phyloP scores from a whole-genome alignment of 192 early-diverging fungal species.

The Coemansia sp. region DNA sequence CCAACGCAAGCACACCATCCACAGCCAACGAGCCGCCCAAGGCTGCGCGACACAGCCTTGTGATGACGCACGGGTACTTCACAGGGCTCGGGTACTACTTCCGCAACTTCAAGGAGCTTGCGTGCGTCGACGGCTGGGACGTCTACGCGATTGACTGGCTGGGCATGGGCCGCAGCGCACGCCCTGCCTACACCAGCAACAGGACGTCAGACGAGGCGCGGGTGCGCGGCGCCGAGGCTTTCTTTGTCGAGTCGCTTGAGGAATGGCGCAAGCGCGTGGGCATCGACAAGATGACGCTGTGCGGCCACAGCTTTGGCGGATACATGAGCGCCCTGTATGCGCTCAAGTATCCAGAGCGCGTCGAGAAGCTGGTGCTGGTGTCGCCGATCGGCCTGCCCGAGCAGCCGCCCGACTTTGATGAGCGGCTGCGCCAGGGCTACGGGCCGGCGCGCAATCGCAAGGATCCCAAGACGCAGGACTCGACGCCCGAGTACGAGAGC shows the following conservation, averaged over 20 bases:
- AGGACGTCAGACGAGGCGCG: slow-evolving; percentile 55
- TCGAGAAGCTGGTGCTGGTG: slow-evolving; percentile 85
- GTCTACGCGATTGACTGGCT: slow-evolving; percentile 81
- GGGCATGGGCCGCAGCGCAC: slow-evolving; percentile 89
- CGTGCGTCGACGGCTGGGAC: slow-evolving; percentile 43
- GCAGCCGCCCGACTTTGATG: slow-evolving; percentile 51
- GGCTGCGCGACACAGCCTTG: slow-evolving; percentile 32
- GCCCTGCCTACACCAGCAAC: slow-evolving; percentile 65
- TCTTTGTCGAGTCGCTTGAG: slow-evolving; percentile 91
- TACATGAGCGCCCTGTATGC: slow-evolving; percentile 88
- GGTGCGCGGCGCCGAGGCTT: slow-evolving; percentile 67
- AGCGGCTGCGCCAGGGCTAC: slow-evolving; percentile 41
- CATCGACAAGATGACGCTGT: slow-evolving; percentile 82
- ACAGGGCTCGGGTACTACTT: slow-evolving; percentile 56
- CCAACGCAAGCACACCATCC: not conserved
- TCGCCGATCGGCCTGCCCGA: slow-evolving; percentile 82
- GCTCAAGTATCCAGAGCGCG: slow-evolving; percentile 80
- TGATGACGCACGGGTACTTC: slow-evolving; percentile 57
- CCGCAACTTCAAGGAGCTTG: slow-evolving; percentile 53
- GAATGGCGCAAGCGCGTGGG: slow-evolving; percentile 78
- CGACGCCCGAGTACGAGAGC: slow-evolving; percentile 30
- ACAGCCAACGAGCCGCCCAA: not conserved
- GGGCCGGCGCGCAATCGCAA: slow-evolving; percentile 18
- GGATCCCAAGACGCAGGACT: not conserved
- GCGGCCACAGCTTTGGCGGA: slow-evolving; percentile 86